These are phyloP conservation scores for Gigaspora rosea DNA, from an alignment of 192 early-diverging fungal genomes.

Conservation along the genomic window DNA sequence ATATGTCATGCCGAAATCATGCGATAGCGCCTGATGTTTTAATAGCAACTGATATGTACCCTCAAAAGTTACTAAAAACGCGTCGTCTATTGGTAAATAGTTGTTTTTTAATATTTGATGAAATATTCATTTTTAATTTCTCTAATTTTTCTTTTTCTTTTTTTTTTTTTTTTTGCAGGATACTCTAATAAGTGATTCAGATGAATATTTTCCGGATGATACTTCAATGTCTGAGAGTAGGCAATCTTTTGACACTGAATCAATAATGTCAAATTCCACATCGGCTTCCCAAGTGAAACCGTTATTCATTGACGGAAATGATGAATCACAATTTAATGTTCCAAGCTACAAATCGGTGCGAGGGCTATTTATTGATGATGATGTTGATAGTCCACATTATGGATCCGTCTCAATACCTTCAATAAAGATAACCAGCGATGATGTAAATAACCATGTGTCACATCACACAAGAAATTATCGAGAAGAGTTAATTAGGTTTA, in stretches of 20 bases:
- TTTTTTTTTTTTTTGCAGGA: conserved; percentile 19
- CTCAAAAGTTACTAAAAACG: conserved; percentile 43
- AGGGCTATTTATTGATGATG: conserved; percentile 12
- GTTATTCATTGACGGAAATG: not conserved
- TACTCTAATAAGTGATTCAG: conserved; percentile 32
- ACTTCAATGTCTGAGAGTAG: conserved; percentile 23
- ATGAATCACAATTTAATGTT: not conserved
- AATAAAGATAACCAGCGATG: not conserved
- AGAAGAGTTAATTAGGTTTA: not conserved
- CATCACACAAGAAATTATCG: conserved; percentile 8
- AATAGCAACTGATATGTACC: conserved; percentile 42
- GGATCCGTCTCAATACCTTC: not conserved
- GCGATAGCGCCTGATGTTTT: conserved; percentile 40
- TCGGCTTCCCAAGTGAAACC: not conserved
- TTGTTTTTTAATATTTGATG: not conserved
- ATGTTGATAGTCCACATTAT: not conserved
- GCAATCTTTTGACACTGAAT: conserved; percentile 25
- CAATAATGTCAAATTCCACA: conserved; percentile 1
- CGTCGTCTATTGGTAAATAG: conserved; percentile 37
- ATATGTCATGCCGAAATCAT: conserved; percentile 42
- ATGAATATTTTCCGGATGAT: conserved; percentile 6
- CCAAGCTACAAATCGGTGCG: not conserved
- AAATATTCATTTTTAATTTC: not conserved
- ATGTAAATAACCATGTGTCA: not conserved
- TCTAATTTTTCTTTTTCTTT: not conserved